phyloP scores from a whole-genome alignment of 2,329 filamentous ascomycete species.

The Penicillium rolfsii region DNA sequence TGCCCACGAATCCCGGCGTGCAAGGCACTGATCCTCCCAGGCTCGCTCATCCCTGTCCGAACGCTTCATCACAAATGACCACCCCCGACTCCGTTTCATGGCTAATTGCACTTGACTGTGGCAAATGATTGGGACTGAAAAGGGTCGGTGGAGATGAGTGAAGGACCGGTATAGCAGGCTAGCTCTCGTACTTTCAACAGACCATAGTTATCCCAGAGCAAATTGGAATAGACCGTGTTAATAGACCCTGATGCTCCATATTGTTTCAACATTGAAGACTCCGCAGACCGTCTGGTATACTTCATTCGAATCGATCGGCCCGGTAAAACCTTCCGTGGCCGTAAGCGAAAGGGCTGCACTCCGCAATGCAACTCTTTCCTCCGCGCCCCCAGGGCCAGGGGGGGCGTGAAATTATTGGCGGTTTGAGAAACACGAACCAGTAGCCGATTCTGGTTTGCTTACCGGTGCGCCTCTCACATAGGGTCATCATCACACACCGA shows the following conservation, averaged over 20 bases:
- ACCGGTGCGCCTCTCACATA: background rate
- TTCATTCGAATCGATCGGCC: constrained; percentile 1
- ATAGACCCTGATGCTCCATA: no score
- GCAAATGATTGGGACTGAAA: background rate
- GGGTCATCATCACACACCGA: background rate
- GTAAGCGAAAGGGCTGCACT: constrained; percentile 7
- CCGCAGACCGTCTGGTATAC: background rate
- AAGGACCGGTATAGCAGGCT: background rate
- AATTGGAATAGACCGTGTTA: background rate
- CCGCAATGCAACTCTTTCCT: constrained; percentile 8
- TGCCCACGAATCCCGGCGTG: background rate
- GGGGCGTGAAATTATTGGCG: background rate
- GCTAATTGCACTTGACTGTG: background rate
- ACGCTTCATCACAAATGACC: background rate
- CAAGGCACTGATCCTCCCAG: background rate
- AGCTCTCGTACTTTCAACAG: background rate
- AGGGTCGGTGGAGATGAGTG: background rate
- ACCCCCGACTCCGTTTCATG: background rate
- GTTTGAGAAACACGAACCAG: constrained; percentile 3
- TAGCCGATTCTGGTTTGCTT: background rate
- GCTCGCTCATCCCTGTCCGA: background rate
- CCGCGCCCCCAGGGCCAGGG: background rate
- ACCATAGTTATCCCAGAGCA: background rate
- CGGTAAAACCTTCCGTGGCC: constrained; percentile 7
- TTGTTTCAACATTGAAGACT: background rate